Base-by-base conservation (phyloP, 78 protist species). In the Speleostelium caveatum region DNA sequence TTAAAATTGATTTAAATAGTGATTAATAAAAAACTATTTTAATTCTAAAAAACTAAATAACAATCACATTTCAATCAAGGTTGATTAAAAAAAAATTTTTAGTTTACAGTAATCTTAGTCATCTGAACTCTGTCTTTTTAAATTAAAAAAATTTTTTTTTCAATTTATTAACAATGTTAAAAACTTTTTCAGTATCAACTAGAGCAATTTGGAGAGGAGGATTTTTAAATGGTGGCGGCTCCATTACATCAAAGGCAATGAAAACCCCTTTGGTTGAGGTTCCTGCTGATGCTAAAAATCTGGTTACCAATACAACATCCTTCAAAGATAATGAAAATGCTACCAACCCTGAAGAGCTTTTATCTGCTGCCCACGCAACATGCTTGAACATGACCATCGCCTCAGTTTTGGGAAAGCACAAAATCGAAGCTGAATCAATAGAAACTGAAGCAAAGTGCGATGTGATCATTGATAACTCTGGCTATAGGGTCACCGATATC, bases 271-370 rank as follows among this genome's bases (percentile, higher is more conserved):
- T 28, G 42, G 19, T 3, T 28, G 4, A 10, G 24, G 42, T 61
- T 61, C 67, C 8, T 24, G 39, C 51, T 39, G 33, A 32, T 33
- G 39, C 17, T 4, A 39, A 14, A 17, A 21, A 21, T 14, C 26
- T 17, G 17, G n/a, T n/a, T n/a, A n/a, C n/a, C 22, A 21, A n/a
- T 61, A 0, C 28, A 0, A 17, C 68, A 61, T 33, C 24, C 5
- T 7, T 2, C 7, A 61, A 61, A 4, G 36, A 61, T 24, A 38
- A 61, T 30, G 73, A 59, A 32, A 61, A 75, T 16, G 24, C 59
- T 35, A 75, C 86, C 1, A 75, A 75, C 62, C 86, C 86, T 45
- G 86, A 75, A 30, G 86, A 75, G 30, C n/a, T 75, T 7, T 45
- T 75, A 28, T 69, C 73, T 4, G 69, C 86, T 21, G 86, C 86